A percentile compares a stretch with the other conserved stretches of the same genome.
Conservation (phyloP, 2,329 filamentous ascomycete genomes). For the Diplodia corticola region DNA sequence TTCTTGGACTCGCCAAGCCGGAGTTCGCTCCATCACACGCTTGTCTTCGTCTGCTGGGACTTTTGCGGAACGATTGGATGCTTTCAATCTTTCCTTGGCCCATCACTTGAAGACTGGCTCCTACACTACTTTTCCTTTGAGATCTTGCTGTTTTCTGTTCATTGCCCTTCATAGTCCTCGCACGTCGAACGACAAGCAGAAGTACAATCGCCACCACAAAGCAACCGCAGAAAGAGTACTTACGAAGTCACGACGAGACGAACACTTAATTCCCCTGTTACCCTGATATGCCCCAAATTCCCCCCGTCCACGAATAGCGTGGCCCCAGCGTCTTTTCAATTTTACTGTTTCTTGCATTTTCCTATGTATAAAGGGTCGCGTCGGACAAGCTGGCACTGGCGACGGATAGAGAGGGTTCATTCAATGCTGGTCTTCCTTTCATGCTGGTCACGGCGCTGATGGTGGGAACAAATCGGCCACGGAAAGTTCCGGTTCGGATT, state of each 20-base stretch:
- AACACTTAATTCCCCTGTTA: constrained; percentile 12
- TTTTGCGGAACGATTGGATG: background rate
- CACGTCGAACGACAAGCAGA: constrained; percentile 8
- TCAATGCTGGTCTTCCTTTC: background rate
- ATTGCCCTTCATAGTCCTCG: background rate
- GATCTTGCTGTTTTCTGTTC: background rate
- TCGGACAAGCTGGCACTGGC: constrained; percentile 1
- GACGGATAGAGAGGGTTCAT: constrained; percentile 6
- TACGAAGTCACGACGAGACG: constrained; percentile 18
- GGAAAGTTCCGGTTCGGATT: background rate
- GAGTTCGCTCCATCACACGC: background rate
- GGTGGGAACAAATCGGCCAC: background rate
- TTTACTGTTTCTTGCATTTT: constrained; percentile 3
- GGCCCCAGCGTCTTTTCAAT: background rate
- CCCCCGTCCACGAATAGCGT: background rate
- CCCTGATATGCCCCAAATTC: background rate
- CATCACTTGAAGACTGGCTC: background rate
- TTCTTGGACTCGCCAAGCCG: background rate
- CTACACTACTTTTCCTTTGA: background rate
- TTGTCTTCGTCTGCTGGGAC: background rate
- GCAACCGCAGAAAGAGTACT: constrained; percentile 10
- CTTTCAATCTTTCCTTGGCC: background rate
- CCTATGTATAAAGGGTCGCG: constrained; percentile 6
- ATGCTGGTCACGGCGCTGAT: constrained; percentile 9
- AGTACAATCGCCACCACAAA: constrained; percentile 13